Base-by-base conservation (phyloP, 2,329 filamentous ascomycete genomes). In the Blumeria hordei region DNA sequence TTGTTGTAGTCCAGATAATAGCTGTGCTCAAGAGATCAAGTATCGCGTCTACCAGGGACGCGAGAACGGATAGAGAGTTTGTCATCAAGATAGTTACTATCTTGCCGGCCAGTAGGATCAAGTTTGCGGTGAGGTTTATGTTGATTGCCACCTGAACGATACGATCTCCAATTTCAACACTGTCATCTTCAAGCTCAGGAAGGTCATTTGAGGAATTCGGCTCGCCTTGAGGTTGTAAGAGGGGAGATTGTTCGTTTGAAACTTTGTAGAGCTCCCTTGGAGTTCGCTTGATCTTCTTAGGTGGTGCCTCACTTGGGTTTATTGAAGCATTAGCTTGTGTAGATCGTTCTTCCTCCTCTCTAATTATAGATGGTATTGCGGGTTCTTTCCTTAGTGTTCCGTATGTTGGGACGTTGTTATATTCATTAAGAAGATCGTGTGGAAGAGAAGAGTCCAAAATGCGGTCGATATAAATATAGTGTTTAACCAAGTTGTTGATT, bases 401-500 rank as follows among this genome's bases (percentile, higher is more conserved):
- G 55, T 55, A 56, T 10, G 59, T 56, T 2, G 60, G 60, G 10
- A 61, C 62, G 57, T 82, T 72, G 59, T 81, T 81, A 67, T 94
- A 95, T 67, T 95, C 88, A 64, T 93, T 88, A 56, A 96, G 80
- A 47, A 96, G 72, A 62, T 90, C 82, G 64, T 94, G 88, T 1
- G 88, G 88, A n/a, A 94, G 77, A 34, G 86, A 88, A 8, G 87
- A 94, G 68, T 94, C 88, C 58, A 96, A 75, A 56, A 96, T 72
- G 54, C 83, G 78, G 68, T 95, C 90, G 62, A 95, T 94, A 66
- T 93, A 95, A 59, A 93, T 74, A 66, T 95, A 96, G 66, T 94
- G 84, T 66, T 92, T 85, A 57, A 96, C 80, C 45, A 95, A 73
- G 61, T 81, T 80, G 69, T 96, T 96, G 64, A 81, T 90, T 45